phyloP scores from a whole-genome alignment of 169 alveolate genomes.

The Babesia microti region DNA sequence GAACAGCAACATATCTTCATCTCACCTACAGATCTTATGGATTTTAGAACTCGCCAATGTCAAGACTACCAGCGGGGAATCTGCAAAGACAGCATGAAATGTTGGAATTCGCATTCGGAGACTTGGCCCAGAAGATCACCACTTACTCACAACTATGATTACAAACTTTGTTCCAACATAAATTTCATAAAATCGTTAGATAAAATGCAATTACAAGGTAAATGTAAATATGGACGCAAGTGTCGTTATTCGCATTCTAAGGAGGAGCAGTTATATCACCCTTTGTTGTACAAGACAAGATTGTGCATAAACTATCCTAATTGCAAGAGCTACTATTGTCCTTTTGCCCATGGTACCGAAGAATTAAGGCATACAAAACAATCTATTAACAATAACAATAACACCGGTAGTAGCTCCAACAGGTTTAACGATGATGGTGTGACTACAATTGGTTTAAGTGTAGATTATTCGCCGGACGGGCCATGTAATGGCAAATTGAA shows the following conservation, averaged over 20 bases:
- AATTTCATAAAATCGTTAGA: constrained; percentile 32
- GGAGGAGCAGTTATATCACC: constrained; percentile 82
- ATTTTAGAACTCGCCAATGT: constrained; percentile 42
- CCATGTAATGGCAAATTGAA: too few species aligned
- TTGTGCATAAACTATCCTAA: constrained; percentile 63
- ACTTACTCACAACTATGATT: constrained; percentile 21
- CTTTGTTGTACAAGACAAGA: constrained; percentile 75
- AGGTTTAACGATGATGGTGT: too few species aligned
- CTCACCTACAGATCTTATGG: constrained; percentile 23
- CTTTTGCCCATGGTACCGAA: constrained; percentile 69
- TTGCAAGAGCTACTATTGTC: constrained; percentile 76
- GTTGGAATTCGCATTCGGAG: constrained; percentile 41
- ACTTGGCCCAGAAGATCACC: constrained; percentile 51
- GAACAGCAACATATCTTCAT: constrained; percentile 30
- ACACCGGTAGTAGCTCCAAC: too few species aligned
- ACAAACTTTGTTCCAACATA: constrained; percentile 48
- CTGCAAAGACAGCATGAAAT: constrained; percentile 25
- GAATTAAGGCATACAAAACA: constrained; percentile 46
- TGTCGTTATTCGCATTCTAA: constrained; percentile 82
- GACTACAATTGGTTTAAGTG: too few species aligned
- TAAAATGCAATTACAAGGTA: constrained; percentile 48
- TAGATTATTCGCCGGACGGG: too few species aligned
- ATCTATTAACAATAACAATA: too few species aligned
- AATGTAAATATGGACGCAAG: constrained; percentile 69
- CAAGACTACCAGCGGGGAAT: constrained; percentile 19